A percentile compares a stretch with the other conserved stretches of the same genome.
These are phyloP conservation scores for Picochlorum sp. DNA, from an alignment of 139 green algal species.

Conservation along the genomic window DNA sequence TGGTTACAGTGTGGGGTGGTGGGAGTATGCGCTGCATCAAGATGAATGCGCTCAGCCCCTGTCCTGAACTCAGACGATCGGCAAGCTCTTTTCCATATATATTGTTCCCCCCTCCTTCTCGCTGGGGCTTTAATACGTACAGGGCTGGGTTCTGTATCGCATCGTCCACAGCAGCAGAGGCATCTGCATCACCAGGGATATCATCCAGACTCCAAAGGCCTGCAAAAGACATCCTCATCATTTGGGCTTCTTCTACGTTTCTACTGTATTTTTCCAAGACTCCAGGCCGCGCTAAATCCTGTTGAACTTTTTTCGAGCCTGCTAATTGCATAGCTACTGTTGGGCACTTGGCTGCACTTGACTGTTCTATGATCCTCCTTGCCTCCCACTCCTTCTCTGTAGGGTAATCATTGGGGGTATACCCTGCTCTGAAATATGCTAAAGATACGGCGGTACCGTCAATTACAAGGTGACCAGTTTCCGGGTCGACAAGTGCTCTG, in stretches of 20 bases:
- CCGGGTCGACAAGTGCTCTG: slow-evolving; percentile 9
- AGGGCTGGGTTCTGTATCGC: slow-evolving; percentile 56
- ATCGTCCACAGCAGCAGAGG: slow-evolving; percentile 31
- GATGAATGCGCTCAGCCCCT: slow-evolving; percentile 74
- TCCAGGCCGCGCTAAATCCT: slow-evolving; percentile 52
- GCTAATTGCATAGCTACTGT: slow-evolving; percentile 82
- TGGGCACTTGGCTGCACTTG: slow-evolving; percentile 74
- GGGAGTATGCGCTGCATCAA: slow-evolving; percentile 95
- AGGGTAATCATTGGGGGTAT: slow-evolving; percentile 84
- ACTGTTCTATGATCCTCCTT: slow-evolving; percentile 64
- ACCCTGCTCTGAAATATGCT: slow-evolving; percentile 77
- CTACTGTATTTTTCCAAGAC: slow-evolving; percentile 54
- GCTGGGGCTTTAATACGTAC: slow-evolving; percentile 90
- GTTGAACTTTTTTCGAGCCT: slow-evolving; percentile 93
- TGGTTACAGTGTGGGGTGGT: slow-evolving; percentile 33
- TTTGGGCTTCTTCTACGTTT: slow-evolving; percentile 8
- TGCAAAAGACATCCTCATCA: slow-evolving; percentile 75
- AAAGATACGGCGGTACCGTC: slow-evolving; percentile 20
- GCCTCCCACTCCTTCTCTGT: slow-evolving; percentile 64
- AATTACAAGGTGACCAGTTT: slow-evolving; percentile 25
- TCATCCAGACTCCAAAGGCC: slow-evolving; percentile 86
- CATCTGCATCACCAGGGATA: slow-evolving; percentile 23
- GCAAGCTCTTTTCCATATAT: slow-evolving; percentile 72
- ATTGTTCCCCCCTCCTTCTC: slow-evolving; percentile 97
- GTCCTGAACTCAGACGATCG: slow-evolving; percentile 24